A percentile compares a stretch with the other conserved stretches of the same genome.
Evolutionary conservation across 2,329 filamentous ascomycete species (phyloP).

Genomic region (Coniella lustricola): DNA sequence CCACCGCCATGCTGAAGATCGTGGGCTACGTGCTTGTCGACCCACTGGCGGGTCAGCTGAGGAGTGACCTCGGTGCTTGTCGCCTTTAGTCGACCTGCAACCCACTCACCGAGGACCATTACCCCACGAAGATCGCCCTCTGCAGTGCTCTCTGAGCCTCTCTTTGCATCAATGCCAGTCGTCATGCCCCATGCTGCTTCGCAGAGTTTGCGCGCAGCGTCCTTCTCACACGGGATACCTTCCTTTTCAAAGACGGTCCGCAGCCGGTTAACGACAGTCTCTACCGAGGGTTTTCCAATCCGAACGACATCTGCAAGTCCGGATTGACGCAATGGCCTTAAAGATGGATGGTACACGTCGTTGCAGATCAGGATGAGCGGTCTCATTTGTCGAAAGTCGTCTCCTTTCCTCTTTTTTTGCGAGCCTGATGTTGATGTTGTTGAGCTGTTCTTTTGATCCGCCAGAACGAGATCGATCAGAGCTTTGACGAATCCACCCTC

Average conservation of each 20-base stretch:
- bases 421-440: constrained; percentile 25
- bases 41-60: constrained; percentile 64
- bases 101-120: constrained; percentile 85
- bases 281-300: constrained; percentile 79
- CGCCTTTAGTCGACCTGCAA: constrained; percentile 61
- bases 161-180: constrained; percentile 61
- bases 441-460: constrained; percentile 72
- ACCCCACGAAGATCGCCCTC: constrained; percentile 72
- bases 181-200: constrained; percentile 78
- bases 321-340: constrained; percentile 80
- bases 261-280: constrained; percentile 75
- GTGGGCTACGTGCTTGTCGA: constrained; percentile 63
- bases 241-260: constrained; percentile 84
- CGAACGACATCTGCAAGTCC: constrained; percentile 83
- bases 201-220: constrained; percentile 78
- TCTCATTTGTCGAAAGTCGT: constrained; percentile 79
- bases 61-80: constrained; percentile 31
- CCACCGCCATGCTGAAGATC: constrained; percentile 65
- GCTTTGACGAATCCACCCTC: constrained; percentile 96
- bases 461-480: constrained; percentile 77
- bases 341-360: constrained; percentile 86
- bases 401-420: constrained; percentile 64
- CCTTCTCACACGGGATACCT: constrained; percentile 78
- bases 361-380: constrained; percentile 95
- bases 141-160: constrained; percentile 60